These are phyloP conservation scores for Pseudogymnoascus sp. DNA, from an alignment of 2,329 filamentous ascomycete genomes.

Conservation along the genomic window DNA sequence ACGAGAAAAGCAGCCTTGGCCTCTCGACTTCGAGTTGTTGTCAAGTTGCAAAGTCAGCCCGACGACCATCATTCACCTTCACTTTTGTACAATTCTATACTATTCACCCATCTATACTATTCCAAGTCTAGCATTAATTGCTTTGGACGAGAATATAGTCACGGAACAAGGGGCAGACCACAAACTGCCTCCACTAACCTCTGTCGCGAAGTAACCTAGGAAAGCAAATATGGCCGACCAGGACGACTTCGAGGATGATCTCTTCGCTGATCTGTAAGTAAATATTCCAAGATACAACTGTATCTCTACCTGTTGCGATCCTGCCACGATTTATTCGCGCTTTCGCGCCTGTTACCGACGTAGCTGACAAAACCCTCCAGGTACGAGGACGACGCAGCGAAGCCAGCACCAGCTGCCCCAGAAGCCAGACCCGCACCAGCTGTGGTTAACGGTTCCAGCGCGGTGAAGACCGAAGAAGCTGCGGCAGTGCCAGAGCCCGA, in stretches of 20 bases:
- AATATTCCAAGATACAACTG: background rate
- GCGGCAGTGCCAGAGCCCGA: constrained; percentile 12
- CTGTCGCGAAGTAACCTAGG: constrained; percentile 2
- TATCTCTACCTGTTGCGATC: background rate
- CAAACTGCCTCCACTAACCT: background rate
- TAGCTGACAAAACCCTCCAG: constrained; percentile 33
- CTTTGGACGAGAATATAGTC: background rate
- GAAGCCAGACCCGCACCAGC: constrained; percentile 25
- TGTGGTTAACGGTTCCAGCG: constrained; percentile 24
- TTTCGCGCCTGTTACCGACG: background rate
- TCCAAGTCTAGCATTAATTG: background rate
- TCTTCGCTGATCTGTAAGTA: constrained; percentile 89
- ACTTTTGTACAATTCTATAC: background rate
- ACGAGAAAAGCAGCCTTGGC: constrained; percentile 7
- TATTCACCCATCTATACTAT: background rate
- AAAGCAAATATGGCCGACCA: constrained; percentile 61
- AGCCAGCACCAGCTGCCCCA: constrained; percentile 29
- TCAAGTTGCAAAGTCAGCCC: background rate
- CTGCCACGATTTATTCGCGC: background rate
- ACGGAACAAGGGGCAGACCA: background rate
- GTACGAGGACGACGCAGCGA: constrained; percentile 52
- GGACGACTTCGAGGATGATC: constrained; percentile 83
- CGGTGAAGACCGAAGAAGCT: constrained; percentile 19
- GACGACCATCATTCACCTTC: background rate
- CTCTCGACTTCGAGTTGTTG: background rate